Base-by-base conservation (phyloP, 2,329 filamentous ascomycete species). In the Paraconiothyrium brasiliense region DNA sequence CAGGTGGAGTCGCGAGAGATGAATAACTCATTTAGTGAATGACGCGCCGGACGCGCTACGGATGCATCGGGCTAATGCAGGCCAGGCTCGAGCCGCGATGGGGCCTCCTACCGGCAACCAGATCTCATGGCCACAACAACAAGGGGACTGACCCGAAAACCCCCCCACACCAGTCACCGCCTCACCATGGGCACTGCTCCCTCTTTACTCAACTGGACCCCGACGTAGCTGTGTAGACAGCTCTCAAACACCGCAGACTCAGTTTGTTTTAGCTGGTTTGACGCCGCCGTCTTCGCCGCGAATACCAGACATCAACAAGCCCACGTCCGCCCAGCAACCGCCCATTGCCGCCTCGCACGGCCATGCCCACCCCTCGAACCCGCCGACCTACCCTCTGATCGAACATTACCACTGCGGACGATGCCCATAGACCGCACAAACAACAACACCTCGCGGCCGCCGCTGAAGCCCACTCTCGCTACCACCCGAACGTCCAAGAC, bases 401-500 rank as follows among this genome's bases (percentile, higher is more conserved):
- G 57, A 58, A 27, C 55, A 57, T 47, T 4, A 62, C 20, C 65
- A 52, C 63, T 46, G 61, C 60, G 71, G 73, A 76, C 69, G 63
- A 79, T 79, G 78, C 73, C 74, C 71, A 68, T 71, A 69, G 78
- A 79, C 71, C 72, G 76, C 59, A 67, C 65, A 69, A 81, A 82
- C 77, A 79, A 79, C 71, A 82, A 82, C 73, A 81, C 83, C 72
- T 84, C 84, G 68, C 84, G 84, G 74, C 87, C 89, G 74, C 87
- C 89, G 44, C 84, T 90, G 73, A 89, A 89, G 81, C 91, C 92
- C 57, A 86, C 88, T 61, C 87, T 93, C 77, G 85, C 89, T 66
- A 82, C 87, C 49, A 87, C 85, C 69, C 89, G 85, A 59, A 80
- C 81, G 46, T 80, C 78, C 64, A 86, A 85, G 72, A 76, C 82